phyloP scores from a whole-genome alignment of 192 early-diverging fungal genomes.

The Spizellomyces punctatus region DNA sequence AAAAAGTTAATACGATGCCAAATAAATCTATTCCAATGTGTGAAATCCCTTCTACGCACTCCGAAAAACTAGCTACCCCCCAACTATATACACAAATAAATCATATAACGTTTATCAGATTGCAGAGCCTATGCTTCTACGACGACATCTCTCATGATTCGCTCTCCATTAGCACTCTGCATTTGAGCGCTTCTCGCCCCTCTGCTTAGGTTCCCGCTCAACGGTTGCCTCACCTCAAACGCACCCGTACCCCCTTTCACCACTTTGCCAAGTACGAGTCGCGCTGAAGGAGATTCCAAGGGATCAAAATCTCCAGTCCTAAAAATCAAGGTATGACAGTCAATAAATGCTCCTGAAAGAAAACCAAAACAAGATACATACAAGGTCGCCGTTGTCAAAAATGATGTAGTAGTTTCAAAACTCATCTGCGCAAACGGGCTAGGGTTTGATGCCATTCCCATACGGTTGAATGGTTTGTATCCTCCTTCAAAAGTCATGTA shows the following conservation, averaged over 20 bases:
- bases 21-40: too few species aligned
- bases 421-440: conserved; percentile 98
- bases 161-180: background rate
- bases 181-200: background rate
- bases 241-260: conserved; percentile 91
- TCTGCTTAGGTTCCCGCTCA: background rate
- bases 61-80: too few species aligned
- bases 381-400: conserved; percentile 90
- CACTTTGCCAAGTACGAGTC: conserved; percentile 92
- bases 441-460: conserved; percentile 88
- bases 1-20: too few species aligned
- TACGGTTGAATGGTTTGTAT: conserved; percentile 97
- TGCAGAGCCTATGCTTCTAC: conserved; percentile 22
- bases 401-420: conserved; percentile 94
- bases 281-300: conserved; percentile 86
- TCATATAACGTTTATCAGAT: too few species aligned
- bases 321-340: conserved; percentile 4
- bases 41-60: too few species aligned
- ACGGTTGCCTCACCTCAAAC: conserved; percentile 78
- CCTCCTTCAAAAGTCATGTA: conserved; percentile 99
- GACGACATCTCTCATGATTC: conserved; percentile 22
- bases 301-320: conserved; percentile 81
- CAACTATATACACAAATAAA: too few species aligned
- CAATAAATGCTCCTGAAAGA: background rate
- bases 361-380: conserved; percentile 13